Conservation (phyloP, 768 basidiomycete genomes). For the Suillus brevipes region DNA sequence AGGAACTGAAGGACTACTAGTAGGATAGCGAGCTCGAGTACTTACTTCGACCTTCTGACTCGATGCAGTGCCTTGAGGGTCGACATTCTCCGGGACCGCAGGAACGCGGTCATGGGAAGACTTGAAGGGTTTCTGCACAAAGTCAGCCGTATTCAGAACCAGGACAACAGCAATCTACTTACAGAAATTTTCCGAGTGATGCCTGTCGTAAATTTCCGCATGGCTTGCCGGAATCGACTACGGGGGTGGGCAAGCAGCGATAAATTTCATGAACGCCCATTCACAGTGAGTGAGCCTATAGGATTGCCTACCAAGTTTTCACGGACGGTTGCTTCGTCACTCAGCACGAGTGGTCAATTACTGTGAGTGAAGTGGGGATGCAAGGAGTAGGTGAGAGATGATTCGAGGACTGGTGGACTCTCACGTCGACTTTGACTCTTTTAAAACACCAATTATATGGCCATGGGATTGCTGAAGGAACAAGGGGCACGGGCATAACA, state of each 20-base stretch:
- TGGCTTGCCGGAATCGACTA: not conserved
- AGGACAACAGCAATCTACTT: not conserved
- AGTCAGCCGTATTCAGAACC: not conserved
- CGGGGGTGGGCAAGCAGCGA: too few relatives aligned
- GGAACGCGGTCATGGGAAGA: not conserved
- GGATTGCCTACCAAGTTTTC: not conserved
- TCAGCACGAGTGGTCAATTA: too few relatives aligned
- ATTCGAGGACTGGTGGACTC: too few relatives aligned
- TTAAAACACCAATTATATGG: too few relatives aligned
- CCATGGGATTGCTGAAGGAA: too few relatives aligned
- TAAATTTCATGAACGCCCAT: not conserved
- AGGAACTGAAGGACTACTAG: too few relatives aligned
- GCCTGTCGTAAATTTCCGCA: not conserved
- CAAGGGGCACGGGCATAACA: too few relatives aligned
- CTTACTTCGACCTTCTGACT: not conserved
- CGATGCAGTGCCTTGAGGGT: not conserved
- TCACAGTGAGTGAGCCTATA: not conserved
- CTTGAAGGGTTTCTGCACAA: not conserved
- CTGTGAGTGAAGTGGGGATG: too few relatives aligned
- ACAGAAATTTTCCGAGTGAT: not conserved
- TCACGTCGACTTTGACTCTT: too few relatives aligned
- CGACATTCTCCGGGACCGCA: not conserved
- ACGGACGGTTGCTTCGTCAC: not conserved
- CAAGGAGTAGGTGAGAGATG: too few relatives aligned
- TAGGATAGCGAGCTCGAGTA: not conserved